Percentiles rank a stretch among this genome's conserved stretches.
Conservation (phyloP, 192 early-diverging fungal genomes). For the Gamsiella multidivaricata region DNA sequence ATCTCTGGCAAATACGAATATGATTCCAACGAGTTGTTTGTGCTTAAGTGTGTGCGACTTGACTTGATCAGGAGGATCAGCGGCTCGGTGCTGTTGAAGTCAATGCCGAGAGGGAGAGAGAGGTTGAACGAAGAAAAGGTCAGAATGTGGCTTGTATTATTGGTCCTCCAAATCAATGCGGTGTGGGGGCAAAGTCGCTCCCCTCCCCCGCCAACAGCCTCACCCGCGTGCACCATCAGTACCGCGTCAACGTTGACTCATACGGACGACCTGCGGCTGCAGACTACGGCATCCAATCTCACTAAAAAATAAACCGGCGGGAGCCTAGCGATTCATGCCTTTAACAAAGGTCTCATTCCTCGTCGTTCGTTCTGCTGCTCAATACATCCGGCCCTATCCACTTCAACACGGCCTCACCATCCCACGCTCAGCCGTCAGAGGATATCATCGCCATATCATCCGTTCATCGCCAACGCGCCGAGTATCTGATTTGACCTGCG, state of each 20-base stretch:
- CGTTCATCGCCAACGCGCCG: too few species aligned
- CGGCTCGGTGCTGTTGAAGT: too few species aligned
- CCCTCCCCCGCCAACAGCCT: background rate
- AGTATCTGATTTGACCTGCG: background rate
- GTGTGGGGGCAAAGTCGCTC: background rate
- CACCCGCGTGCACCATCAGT: too few species aligned
- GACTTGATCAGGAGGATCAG: too few species aligned
- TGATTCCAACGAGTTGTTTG: background rate
- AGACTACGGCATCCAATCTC: conserved; percentile 17
- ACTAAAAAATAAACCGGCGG: background rate
- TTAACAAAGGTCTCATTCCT: conserved; percentile 4
- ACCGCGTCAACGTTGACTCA: conserved; percentile 23
- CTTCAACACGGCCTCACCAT: background rate
- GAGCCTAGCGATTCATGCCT: conserved; percentile 3
- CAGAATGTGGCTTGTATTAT: background rate
- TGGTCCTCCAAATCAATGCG: background rate
- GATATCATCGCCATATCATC: background rate
- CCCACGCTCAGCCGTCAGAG: background rate
- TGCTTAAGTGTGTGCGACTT: background rate
- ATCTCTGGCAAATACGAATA: background rate
- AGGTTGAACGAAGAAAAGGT: too few species aligned
- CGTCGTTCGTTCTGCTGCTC: background rate
- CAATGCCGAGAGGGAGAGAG: too few species aligned
- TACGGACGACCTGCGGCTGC: background rate
- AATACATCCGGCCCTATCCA: background rate